Conservation (phyloP, 106 monocot genomes). For the Apostasia shenzhenica region DNA sequence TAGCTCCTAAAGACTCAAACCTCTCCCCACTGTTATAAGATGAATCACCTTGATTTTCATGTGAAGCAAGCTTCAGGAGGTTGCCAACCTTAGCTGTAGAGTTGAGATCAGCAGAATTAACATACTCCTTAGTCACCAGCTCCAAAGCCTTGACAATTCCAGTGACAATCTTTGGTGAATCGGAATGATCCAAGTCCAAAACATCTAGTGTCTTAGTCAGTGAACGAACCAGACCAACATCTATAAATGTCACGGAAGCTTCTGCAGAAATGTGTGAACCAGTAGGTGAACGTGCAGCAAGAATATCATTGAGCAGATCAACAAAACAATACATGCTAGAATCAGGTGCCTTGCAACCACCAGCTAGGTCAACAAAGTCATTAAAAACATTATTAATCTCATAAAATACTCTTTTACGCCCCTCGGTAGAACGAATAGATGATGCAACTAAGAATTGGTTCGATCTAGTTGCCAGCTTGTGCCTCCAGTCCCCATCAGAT, state of each 20-base stretch:
- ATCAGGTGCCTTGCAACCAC: slow-evolving; percentile 42
- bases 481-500: slow-evolving; percentile 88
- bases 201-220: slow-evolving; percentile 58
- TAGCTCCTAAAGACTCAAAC: slow-evolving; percentile 56
- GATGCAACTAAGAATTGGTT: slow-evolving; percentile 95
- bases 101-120: slow-evolving; percentile 61
- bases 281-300: slow-evolving; percentile 70
- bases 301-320: slow-evolving; percentile 94
- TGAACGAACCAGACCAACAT: slow-evolving; percentile 79
- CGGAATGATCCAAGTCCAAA: slow-evolving; percentile 85
- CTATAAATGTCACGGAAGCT: slow-evolving; percentile 92
- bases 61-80: slow-evolving; percentile 37
- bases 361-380: slow-evolving; percentile 58
- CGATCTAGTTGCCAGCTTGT: slow-evolving; percentile 76
- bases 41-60: slow-evolving; percentile 44
- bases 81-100: slow-evolving; percentile 41
- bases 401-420: slow-evolving; percentile 75
- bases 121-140: slow-evolving; percentile 83
- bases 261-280: slow-evolving; percentile 84
- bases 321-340: slow-evolving; percentile 61
- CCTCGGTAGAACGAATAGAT: slow-evolving; percentile 82
- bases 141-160: slow-evolving; percentile 87
- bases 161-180: slow-evolving; percentile 78
- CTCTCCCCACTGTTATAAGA: slow-evolving; percentile 35
- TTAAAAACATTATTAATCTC: slow-evolving; percentile 55